Conservation (phyloP, 1,284 basidiomycete species). For the Tranzscheliella williamsii region DNA sequence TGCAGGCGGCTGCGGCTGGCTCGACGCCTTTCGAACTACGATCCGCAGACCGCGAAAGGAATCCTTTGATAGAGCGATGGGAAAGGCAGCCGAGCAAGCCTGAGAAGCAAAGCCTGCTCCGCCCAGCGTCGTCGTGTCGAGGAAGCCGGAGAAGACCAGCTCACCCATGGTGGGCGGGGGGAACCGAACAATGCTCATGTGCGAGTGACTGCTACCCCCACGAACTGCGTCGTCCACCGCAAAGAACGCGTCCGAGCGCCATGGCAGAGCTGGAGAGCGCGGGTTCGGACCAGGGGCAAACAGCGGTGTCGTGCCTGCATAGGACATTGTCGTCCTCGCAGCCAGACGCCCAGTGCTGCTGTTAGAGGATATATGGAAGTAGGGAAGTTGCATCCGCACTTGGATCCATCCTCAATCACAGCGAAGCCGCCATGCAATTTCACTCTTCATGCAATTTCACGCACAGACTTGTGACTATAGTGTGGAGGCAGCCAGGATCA, state of each 20-base stretch:
- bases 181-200: constrained; percentile 55
- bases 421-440: too few relatives aligned
- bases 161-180: constrained; percentile 26
- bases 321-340: too few relatives aligned
- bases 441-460: too few relatives aligned
- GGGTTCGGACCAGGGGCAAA: constrained; percentile 31
- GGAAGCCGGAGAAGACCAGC: constrained; percentile 44
- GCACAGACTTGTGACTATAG: too few relatives aligned
- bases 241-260: constrained; percentile 55
- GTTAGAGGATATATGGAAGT: too few relatives aligned
- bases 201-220: constrained; percentile 63
- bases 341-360: too few relatives aligned
- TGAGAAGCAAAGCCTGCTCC: constrained; percentile 66
- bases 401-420: too few relatives aligned
- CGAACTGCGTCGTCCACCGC: constrained; percentile 64
- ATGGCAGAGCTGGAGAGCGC: constrained; percentile 19
- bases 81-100: constrained; percentile 47
- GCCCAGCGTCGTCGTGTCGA: constrained; percentile 64
- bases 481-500: background rate
- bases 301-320: constrained; percentile 21
- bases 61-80: constrained; percentile 17
- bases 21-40: constrained; percentile 18
- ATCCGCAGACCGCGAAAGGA: constrained; percentile 26
- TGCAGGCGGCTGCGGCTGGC: constrained; percentile 6
- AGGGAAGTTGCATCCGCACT: too few relatives aligned